phyloP scores from a whole-genome alignment of 2,329 filamentous ascomycete genomes.

The Chrysosphaeria jannelii region DNA sequence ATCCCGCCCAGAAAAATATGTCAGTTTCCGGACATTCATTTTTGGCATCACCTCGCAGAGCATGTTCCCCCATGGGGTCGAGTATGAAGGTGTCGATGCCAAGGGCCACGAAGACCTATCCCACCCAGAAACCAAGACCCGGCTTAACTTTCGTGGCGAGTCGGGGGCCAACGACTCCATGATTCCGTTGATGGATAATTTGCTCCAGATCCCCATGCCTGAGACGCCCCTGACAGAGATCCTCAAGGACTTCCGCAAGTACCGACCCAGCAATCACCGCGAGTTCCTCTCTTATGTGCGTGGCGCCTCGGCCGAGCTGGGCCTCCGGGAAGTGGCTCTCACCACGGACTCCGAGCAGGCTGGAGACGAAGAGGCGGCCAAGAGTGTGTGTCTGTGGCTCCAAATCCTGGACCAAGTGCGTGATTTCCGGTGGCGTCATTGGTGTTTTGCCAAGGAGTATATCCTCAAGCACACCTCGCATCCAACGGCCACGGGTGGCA shows the following conservation, averaged over 20 bases:
- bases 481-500: slow-evolving; percentile 52
- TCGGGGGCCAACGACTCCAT: slow-evolving; percentile 88
- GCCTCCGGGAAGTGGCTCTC: slow-evolving; percentile 28
- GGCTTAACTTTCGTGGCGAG: slow-evolving; percentile 60
- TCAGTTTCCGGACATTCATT: slow-evolving; percentile 82
- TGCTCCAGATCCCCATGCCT: slow-evolving; percentile 68
- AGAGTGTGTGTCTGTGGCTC: slow-evolving; percentile 29
- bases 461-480: slow-evolving; percentile 51
- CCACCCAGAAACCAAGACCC: slow-evolving; percentile 12
- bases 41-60: slow-evolving; percentile 80
- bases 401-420: slow-evolving; percentile 42
- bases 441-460: slow-evolving; percentile 64
- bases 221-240: slow-evolving; percentile 69
- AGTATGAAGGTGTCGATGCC: slow-evolving; percentile 44
- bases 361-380: slow-evolving; percentile 10
- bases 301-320: slow-evolving; percentile 15
- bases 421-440: slow-evolving; percentile 60
- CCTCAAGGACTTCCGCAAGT: slow-evolving; percentile 63
- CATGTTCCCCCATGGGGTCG: slow-evolving; percentile 79
- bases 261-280: slow-evolving; percentile 68
- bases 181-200: slow-evolving; percentile 67
- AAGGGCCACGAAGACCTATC: neutral
- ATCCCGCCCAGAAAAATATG: slow-evolving; percentile 59
- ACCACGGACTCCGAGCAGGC: slow-evolving; percentile 4
- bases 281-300: slow-evolving; percentile 51